Conservation (phyloP, 1,284 basidiomycete species). For the Marasmius tenuissimus region DNA sequence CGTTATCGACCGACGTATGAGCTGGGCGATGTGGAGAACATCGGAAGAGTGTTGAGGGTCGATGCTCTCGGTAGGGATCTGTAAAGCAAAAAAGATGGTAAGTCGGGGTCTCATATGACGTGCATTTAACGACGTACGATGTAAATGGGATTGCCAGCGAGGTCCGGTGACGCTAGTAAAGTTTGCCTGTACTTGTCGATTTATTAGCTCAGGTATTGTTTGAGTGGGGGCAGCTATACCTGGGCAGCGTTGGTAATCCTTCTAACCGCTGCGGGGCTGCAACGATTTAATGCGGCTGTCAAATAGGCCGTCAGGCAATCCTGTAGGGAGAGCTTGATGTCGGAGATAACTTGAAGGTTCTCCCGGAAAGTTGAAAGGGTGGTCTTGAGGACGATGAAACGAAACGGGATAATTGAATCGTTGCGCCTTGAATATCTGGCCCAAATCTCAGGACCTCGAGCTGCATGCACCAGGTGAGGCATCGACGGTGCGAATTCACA, state of each 20-base stretch:
- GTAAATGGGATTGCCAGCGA: constrained; percentile 27
- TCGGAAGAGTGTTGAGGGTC: constrained; percentile 11
- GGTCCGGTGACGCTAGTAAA: constrained; percentile 17
- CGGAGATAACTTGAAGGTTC: background rate
- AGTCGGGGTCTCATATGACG: background rate
- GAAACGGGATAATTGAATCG: constrained; percentile 14
- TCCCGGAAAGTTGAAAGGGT: constrained; percentile 15
- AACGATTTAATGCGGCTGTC: constrained; percentile 21
- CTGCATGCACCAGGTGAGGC: constrained; percentile 19
- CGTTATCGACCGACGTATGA: constrained; percentile 26
- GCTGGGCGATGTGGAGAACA: constrained; percentile 19
- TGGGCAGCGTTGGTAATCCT: constrained; percentile 27
- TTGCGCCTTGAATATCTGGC: constrained; percentile 9
- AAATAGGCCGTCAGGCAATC: constrained; percentile 34
- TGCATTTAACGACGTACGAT: constrained; percentile 22
- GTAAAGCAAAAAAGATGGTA: background rate
- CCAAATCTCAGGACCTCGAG: constrained; percentile 15
- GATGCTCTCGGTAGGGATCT: constrained; percentile 17
- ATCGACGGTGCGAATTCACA: constrained; percentile 15
- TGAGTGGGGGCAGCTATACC: background rate
- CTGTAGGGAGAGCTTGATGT: constrained; percentile 17
- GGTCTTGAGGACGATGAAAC: constrained; percentile 18
- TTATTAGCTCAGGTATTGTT: no score
- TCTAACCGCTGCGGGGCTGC: constrained; percentile 6
- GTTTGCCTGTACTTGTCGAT: constrained; percentile 21